phyloP scores from a whole-genome alignment of 495 filamentous ascomycete species.

The Penicillium mononematosum region DNA sequence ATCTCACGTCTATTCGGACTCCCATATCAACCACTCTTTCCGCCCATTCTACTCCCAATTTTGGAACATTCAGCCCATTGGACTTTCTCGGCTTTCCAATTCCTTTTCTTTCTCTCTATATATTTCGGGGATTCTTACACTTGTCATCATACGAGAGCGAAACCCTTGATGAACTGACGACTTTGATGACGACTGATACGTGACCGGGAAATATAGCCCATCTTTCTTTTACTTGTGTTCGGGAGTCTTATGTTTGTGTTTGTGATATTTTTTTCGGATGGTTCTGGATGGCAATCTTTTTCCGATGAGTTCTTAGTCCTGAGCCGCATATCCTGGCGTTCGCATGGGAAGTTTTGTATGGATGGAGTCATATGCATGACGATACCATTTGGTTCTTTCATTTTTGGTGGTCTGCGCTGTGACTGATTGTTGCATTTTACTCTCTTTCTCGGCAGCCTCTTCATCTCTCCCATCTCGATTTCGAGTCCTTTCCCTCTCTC shows the following conservation, averaged over 20 bases:
- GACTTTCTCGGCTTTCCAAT: neutral
- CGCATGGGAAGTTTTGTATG: constrained; percentile 24
- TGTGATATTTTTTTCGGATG: constrained; percentile 14
- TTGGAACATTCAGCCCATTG: neutral
- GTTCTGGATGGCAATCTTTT: constrained; percentile 21
- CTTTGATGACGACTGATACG: constrained; percentile 40
- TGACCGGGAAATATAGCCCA: constrained; percentile 24
- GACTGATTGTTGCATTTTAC: neutral
- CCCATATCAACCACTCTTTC: constrained; percentile 10
- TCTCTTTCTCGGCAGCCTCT: neutral
- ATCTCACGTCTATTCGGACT: constrained; percentile 4
- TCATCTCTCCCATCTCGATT: constrained; percentile 2
- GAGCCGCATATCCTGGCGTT: constrained; percentile 32
- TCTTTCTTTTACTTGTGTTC: constrained; percentile 16
- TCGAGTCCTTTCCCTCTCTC: neutral
- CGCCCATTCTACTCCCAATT: neutral
- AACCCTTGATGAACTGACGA: constrained; percentile 44
- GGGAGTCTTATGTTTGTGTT: constrained; percentile 22
- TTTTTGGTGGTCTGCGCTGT: constrained; percentile 25
- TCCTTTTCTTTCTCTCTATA: constrained; percentile 3
- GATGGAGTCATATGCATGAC: constrained; percentile 38
- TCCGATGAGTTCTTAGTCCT: constrained; percentile 18
- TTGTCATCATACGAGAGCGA: constrained; percentile 13
- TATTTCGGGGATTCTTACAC: constrained; percentile 3
- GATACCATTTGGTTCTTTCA: constrained; percentile 36